Conservation (phyloP, 2,329 filamentous ascomycete species). For the Cordyceps pruinosa region DNA sequence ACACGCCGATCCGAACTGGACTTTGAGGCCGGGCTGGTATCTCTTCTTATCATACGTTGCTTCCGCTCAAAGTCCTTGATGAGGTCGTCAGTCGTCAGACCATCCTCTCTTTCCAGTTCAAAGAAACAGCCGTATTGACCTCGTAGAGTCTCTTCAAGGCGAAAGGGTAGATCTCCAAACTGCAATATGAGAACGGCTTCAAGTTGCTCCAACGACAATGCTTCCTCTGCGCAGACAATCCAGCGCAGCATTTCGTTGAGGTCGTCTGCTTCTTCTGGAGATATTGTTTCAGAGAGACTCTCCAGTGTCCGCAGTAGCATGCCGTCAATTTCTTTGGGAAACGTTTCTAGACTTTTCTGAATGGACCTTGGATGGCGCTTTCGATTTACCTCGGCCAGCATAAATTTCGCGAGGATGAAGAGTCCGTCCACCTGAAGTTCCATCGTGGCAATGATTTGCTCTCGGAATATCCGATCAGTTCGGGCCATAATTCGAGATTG, state of each 20-base stretch:
- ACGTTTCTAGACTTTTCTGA: slow-evolving; percentile 35
- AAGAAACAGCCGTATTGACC: slow-evolving; percentile 42
- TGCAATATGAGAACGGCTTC: slow-evolving; percentile 37
- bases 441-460: slow-evolving; percentile 34
- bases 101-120: slow-evolving; percentile 37
- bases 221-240: slow-evolving; percentile 38
- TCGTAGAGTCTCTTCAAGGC: slow-evolving; percentile 36
- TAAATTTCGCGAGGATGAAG: slow-evolving; percentile 43
- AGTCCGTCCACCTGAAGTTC: slow-evolving; percentile 37
- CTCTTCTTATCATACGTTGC: slow-evolving; percentile 16
- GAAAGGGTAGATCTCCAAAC: slow-evolving; percentile 34
- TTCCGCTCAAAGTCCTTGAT: slow-evolving; percentile 31
- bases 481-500: slow-evolving; percentile 31
- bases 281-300: slow-evolving; percentile 34
- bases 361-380: slow-evolving; percentile 39
- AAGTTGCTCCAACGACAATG: slow-evolving; percentile 36
- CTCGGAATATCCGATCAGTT: slow-evolving; percentile 25
- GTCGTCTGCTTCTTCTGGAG: slow-evolving; percentile 32
- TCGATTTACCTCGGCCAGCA: slow-evolving; percentile 41
- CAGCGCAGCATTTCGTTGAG: slow-evolving; percentile 42
- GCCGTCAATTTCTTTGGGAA: slow-evolving; percentile 38
- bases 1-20: neutral
- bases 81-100: slow-evolving; percentile 34
- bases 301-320: slow-evolving; percentile 35
- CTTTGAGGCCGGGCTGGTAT: neutral